Evolutionary conservation across 805 yeast species (phyloP), one percentile per base, ranked within the genome.

Genomic region (Saccharomycopsis sp.): DNA sequence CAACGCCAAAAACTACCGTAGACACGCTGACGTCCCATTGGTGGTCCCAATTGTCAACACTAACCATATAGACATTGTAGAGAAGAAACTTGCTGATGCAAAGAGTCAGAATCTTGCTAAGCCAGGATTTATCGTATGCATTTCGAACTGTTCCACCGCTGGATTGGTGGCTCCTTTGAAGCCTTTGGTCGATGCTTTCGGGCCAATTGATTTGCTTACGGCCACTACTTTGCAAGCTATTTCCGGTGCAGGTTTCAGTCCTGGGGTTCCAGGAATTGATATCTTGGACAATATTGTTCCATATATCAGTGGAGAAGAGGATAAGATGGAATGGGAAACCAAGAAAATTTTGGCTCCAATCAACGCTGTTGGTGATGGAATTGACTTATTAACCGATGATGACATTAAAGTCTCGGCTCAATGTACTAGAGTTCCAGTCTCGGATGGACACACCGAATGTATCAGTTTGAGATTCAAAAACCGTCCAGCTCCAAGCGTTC

Each of bases 251-350:
- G 99, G 99, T 2, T 94, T 89, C 72, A 88, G 97, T 8, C 99
- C 99, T 54, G 99, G 99, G 72, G 96, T 92, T 58, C 84, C 97
- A 22, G 94, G 96, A 64, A 92, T 94, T 73, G 98, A 94, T 70
- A 84, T 93, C 57, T 79, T 94, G 67, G 99, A 94, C 75, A 94
- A 94, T 75, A 81, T 94, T 65, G 90, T 94, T 58, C 99, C 99
- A 49, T 94, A 77, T 79, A 94, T 94, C 69, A 79, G 91, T 64
- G 97, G 98, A 52, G 99, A 94, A 75, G 99, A 94, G 76, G 99
- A 94, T 66, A 94, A 94, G 76, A 89, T 94, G 67, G 99, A 94
- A 75, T 91, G 96, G 96, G 99, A 94, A 78, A 91, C 98, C 57
- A 88, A 89, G 70, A 94, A 94, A 77, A 94, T 94, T 64, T 79